Conservation (phyloP, 441 rosid genomes). For the Manihot esculenta region DNA sequence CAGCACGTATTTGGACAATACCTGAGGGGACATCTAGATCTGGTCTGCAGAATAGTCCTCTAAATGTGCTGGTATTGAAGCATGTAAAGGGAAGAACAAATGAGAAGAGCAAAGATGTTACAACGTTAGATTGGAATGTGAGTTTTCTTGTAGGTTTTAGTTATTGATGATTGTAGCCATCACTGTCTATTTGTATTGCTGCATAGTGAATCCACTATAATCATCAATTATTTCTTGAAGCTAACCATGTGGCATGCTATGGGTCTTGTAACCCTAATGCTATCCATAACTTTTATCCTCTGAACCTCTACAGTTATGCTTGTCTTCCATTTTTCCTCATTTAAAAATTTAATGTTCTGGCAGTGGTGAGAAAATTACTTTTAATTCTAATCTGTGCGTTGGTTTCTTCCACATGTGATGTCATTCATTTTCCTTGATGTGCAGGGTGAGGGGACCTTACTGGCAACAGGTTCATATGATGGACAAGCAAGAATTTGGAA, state of each 20-base stretch:
- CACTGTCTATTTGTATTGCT: slow-evolving; percentile 4
- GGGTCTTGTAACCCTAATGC: not conserved
- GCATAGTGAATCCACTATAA: not conserved
- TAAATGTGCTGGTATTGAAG: slow-evolving; percentile 67
- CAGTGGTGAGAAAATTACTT: not conserved
- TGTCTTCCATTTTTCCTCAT: not conserved
- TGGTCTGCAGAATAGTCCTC: slow-evolving; percentile 49
- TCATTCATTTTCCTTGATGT: slow-evolving; percentile 25
- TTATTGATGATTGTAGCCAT: not conserved
- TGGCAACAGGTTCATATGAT: slow-evolving; percentile 98
- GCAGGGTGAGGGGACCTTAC: slow-evolving; percentile 93
- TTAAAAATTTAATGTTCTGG: not conserved
- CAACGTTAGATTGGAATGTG: slow-evolving; percentile 99
- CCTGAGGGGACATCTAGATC: slow-evolving; percentile 58
- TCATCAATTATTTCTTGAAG: not conserved
- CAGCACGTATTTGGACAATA: slow-evolving; percentile 94
- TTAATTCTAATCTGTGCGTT: too few relatives aligned
- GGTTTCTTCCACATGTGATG: not conserved
- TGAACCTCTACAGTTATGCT: not conserved
- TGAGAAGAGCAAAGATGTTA: slow-evolving; percentile 98
- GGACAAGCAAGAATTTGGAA: slow-evolving; percentile 99
- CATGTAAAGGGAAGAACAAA: slow-evolving; percentile 94
- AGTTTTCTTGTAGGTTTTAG: slow-evolving; percentile 37
- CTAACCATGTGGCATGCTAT: not conserved
- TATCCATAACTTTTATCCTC: not conserved